Percentiles rank a stretch among this genome's conserved stretches.
phyloP scores from a whole-genome alignment of 1,284 basidiomycete species.

The Apiotrichum gamsii region DNA sequence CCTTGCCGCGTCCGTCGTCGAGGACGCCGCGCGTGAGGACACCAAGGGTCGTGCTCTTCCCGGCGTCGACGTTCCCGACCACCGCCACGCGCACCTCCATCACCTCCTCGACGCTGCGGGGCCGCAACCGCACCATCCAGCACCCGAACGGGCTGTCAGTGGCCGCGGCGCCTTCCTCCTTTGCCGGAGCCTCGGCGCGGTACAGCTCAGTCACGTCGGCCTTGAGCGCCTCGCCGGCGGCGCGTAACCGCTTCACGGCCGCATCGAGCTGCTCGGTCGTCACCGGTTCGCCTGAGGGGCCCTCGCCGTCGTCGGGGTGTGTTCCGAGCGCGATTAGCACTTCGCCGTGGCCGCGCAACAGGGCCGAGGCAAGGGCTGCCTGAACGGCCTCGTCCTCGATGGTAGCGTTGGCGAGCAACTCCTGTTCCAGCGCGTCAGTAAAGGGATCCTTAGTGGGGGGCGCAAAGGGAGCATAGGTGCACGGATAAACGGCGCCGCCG shows the following conservation, averaged over 20 bases:
- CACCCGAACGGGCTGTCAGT: conserved; percentile 28
- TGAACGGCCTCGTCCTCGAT: conserved; percentile 31
- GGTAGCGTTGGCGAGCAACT: conserved; percentile 24
- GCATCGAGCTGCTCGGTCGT: conserved; percentile 20
- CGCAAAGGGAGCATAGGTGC: no score
- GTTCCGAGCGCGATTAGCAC: conserved; percentile 36
- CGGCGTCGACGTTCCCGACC: conserved; percentile 78
- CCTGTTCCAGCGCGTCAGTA: conserved; percentile 16
- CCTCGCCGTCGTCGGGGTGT: conserved; percentile 24
- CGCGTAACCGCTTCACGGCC: conserved; percentile 24
- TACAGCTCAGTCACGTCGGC: conserved; percentile 42
- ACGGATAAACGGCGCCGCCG: background rate
- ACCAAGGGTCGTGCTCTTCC: conserved; percentile 89
- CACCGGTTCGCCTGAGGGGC: conserved; percentile 6
- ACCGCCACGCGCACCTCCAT: conserved; percentile 90
- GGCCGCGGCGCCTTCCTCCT: background rate
- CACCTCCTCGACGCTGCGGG: conserved; percentile 46
- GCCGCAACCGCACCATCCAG: conserved; percentile 41
- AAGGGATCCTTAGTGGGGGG: background rate
- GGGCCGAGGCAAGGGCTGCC: conserved; percentile 28
- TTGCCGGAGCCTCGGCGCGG: conserved; percentile 8
- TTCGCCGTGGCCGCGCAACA: conserved; percentile 44
- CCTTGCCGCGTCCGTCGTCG: conserved; percentile 90
- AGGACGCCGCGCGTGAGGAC: conserved; percentile 61
- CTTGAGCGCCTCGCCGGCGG: conserved; percentile 23